Evolutionary conservation across 1,284 basidiomycete species (phyloP).

Genomic region (Apiotrichum sp.): DNA sequence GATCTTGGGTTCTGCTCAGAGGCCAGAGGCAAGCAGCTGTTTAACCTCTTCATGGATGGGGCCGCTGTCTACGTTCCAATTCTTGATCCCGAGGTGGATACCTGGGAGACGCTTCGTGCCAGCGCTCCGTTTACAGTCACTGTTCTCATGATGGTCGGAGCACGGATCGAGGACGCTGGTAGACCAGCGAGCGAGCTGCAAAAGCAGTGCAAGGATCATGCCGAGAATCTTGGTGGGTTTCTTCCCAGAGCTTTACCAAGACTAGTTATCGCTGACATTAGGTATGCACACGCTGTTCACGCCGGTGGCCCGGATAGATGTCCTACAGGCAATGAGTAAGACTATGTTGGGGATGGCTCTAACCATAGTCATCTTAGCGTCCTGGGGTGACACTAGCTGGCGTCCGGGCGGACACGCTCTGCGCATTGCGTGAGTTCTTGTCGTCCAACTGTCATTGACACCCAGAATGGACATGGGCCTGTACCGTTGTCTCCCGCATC

Average conservation of each 20-base stretch:
- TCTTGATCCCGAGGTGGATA: constrained; percentile 69
- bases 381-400: constrained; percentile 43
- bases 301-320: constrained; percentile 70
- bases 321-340: constrained; percentile 69
- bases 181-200: constrained; percentile 48
- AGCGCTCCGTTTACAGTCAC: constrained; percentile 49
- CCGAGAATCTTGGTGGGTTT: constrained; percentile 63
- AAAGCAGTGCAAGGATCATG: constrained; percentile 56
- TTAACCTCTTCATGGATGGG: constrained; percentile 66
- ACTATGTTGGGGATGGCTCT: not conserved
- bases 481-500: constrained; percentile 77
- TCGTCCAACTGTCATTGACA: not conserved
- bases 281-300: constrained; percentile 71
- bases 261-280: constrained; percentile 6
- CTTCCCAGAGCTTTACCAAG: too few relatives aligned
- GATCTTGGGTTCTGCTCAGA: constrained; percentile 61
- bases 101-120: constrained; percentile 54
- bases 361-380: constrained; percentile 31
- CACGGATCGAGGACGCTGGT: constrained; percentile 74
- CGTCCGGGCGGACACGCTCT: constrained; percentile 63
- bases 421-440: constrained; percentile 59
- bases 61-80: constrained; percentile 81
- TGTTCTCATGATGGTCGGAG: constrained; percentile 77
- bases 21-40: constrained; percentile 68
- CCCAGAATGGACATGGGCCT: constrained; percentile 68